Evolutionary conservation across 352 stramenopile species (phyloP).

Genomic region (Globisporangium mamillatum): DNA sequence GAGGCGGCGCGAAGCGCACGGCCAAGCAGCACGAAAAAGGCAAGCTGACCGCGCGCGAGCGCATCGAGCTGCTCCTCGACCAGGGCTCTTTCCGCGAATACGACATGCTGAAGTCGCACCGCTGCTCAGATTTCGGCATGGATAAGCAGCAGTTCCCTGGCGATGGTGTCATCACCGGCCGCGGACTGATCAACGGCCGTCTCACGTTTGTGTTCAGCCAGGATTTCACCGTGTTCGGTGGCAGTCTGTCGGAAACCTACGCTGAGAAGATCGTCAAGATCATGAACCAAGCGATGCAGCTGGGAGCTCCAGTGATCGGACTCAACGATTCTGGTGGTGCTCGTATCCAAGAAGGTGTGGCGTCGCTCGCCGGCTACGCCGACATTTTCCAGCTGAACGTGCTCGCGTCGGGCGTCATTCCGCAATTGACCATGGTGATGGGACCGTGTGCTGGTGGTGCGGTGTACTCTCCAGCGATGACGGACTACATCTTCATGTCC

Average conservation of each 20-base stretch:
- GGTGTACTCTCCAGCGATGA: constrained; percentile 97
- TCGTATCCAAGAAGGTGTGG: constrained; percentile 98
- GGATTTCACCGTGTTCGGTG: constrained; percentile 98
- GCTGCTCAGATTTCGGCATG: constrained; percentile 98
- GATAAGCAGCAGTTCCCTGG: constrained; percentile 88
- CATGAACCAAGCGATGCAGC: constrained; percentile 97
- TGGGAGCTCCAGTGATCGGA: constrained; percentile 96
- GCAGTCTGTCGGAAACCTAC: constrained; percentile 94
- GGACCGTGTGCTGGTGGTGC: constrained; percentile 95
- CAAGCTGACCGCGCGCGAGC: constrained; percentile 96
- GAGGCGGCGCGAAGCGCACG: constrained; percentile 30
- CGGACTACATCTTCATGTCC: constrained; percentile 99
- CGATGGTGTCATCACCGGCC: constrained; percentile 95
- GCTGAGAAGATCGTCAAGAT: constrained; percentile 99
- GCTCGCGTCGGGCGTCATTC: constrained; percentile 91
- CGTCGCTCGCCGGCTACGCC: constrained; percentile 96
- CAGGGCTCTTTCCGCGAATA: constrained; percentile 94
- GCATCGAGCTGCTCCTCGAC: constrained; percentile 95
- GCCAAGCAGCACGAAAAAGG: constrained; percentile 93
- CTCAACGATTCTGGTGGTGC: constrained; percentile 98
- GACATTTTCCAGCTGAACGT: constrained; percentile 99
- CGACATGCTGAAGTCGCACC: constrained; percentile 95
- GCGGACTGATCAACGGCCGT: constrained; percentile 94
- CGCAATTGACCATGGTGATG: constrained; percentile 98
- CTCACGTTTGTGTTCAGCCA: constrained; percentile 96